Evolutionary conservation across 2,329 filamentous ascomycete species (phyloP).

Genomic region (Dryadomyces sulphureus): DNA sequence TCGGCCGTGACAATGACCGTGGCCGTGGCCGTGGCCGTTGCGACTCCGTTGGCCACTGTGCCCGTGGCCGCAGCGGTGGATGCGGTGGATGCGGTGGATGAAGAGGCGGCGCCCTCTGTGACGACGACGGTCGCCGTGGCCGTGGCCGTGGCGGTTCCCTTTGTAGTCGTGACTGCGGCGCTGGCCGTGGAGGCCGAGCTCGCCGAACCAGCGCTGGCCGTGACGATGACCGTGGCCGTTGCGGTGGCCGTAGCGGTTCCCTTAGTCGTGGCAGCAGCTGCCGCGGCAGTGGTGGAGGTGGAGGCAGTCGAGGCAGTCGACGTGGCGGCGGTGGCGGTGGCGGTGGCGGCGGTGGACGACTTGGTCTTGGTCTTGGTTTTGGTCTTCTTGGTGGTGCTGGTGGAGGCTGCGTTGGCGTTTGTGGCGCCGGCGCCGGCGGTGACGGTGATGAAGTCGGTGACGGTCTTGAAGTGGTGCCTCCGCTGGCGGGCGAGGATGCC

Average conservation of each 20-base stretch:
- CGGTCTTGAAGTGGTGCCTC: background rate
- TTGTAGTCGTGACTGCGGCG: background rate
- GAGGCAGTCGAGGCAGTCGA: background rate
- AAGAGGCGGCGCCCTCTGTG: background rate
- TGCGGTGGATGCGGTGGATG: background rate
- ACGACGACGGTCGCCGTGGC: background rate
- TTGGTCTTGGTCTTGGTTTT: background rate
- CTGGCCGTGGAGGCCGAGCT: background rate
- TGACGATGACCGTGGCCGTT: background rate
- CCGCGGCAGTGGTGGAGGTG: background rate
- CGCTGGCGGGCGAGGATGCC: too few relatives aligned
- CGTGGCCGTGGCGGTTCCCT: background rate
- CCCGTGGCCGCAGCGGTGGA: background rate
- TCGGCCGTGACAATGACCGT: background rate
- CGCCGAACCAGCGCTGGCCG: too few relatives aligned
- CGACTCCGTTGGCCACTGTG: too few relatives aligned
- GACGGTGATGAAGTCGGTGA: slow-evolving; percentile 3
- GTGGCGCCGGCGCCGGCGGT: background rate
- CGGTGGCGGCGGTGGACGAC: background rate
- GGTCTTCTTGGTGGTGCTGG: too few relatives aligned
- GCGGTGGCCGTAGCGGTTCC: background rate
- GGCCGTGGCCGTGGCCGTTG: background rate
- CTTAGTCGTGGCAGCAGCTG: background rate
- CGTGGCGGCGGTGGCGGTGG: background rate
- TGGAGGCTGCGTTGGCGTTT: background rate